phyloP scores from a whole-genome alignment of 2,329 filamentous ascomycete genomes.

The Dissoconium aciculare region DNA sequence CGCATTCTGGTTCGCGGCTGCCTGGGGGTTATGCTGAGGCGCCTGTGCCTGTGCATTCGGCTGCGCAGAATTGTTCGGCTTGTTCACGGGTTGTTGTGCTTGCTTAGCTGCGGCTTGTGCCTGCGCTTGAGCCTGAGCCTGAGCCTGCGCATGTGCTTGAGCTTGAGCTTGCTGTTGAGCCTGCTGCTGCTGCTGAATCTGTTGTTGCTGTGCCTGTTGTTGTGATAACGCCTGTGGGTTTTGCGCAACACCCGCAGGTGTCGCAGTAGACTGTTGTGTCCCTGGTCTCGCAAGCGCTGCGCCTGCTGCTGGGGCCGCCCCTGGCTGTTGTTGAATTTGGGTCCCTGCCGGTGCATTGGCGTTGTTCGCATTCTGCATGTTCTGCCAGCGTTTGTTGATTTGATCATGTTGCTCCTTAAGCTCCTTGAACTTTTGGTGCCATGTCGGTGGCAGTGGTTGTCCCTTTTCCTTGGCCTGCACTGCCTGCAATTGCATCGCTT shows the following conservation, averaged over 20 bases:
- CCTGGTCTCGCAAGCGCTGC: not conserved
- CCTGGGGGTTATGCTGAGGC: constrained; percentile 21
- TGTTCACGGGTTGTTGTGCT: constrained; percentile 9
- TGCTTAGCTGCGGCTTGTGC: constrained; percentile 11
- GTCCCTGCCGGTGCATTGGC: not conserved
- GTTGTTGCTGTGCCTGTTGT: not conserved
- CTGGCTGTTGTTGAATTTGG: not conserved
- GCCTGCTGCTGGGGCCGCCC: not conserved
- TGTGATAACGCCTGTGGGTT: no score
- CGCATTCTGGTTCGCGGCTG: constrained; percentile 12
- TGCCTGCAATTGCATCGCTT: not conserved
- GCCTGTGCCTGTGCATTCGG: constrained; percentile 11
- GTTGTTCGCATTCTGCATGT: not conserved
- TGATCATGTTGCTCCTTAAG: not conserved
- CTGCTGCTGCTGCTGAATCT: constrained; percentile 6
- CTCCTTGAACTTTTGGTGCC: not conserved
- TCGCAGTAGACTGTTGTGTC: not conserved
- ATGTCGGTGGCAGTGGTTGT: not conserved
- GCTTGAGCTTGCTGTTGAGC: constrained; percentile 6
- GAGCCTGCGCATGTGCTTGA: constrained; percentile 6
- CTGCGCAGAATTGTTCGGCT: constrained; percentile 16
- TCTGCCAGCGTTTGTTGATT: not conserved
- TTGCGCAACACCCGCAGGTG: not conserved
- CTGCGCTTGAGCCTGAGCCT: constrained; percentile 5
- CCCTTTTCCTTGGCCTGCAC: not conserved